A percentile compares a stretch with the other conserved stretches of the same genome.
Evolutionary conservation across 129 eudicot species (phyloP).

Genomic region (Centrapalus pauciflorus): DNA sequence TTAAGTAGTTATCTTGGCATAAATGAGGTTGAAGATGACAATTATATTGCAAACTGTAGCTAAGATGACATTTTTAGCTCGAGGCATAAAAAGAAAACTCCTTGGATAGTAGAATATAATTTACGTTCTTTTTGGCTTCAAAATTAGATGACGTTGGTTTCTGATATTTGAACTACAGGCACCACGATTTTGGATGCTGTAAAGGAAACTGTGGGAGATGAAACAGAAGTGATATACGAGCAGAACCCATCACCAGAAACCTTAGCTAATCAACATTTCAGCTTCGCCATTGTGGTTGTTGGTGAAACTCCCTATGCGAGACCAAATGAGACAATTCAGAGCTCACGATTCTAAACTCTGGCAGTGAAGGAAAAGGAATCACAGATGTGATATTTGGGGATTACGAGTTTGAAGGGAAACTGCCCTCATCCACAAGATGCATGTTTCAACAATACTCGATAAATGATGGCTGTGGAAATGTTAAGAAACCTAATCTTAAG

Average conservation of each 20-base stretch:
- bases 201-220: conserved; percentile 34
- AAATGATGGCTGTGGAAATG: not conserved
- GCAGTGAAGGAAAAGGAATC: conserved; percentile 64
- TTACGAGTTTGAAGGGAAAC: conserved; percentile 39
- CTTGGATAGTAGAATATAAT: no score
- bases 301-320: conserved; percentile 62
- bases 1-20: no score
- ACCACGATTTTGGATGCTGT: conserved; percentile 51
- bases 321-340: conserved; percentile 42
- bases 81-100: no score
- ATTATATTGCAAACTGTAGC: no score
- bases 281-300: conserved; percentile 51
- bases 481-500: no score
- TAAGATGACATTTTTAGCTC: no score
- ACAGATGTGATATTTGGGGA: no score
- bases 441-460: not conserved
- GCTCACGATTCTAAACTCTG: conserved; percentile 56
- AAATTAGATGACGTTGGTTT: not conserved
- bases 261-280: conserved; percentile 37
- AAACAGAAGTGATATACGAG: conserved; percentile 40
- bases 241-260: conserved; percentile 44
- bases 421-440: conserved; percentile 17
- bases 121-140: not conserved
- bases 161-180: conserved; percentile 31
- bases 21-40: no score